Conservation (phyloP, 1,284 basidiomycete species). For the Anthracocystis setariae region DNA sequence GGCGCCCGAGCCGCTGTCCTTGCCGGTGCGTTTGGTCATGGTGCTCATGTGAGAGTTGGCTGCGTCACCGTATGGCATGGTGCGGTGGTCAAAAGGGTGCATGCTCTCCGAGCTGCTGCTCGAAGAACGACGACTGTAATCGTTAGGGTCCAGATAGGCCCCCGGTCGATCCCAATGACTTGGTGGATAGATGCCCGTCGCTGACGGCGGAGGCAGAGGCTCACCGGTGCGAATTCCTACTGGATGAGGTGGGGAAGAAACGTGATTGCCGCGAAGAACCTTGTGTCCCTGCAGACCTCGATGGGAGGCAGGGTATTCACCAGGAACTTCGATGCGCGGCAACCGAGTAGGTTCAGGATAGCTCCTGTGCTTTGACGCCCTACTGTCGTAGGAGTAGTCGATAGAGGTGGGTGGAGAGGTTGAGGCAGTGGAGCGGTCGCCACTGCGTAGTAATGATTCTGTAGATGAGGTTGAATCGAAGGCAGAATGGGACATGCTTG, state of each 20-base stretch:
- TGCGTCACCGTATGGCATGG: slow-evolving; percentile 36
- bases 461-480: slow-evolving; percentile 44
- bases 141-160: slow-evolving; percentile 31
- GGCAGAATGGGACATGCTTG: slow-evolving; percentile 38
- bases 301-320: slow-evolving; percentile 18
- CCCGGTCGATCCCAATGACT: slow-evolving; percentile 46
- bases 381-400: slow-evolving; percentile 34
- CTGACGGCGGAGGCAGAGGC: slow-evolving; percentile 34
- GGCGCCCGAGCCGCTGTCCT: slow-evolving; percentile 42
- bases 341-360: slow-evolving; percentile 23
- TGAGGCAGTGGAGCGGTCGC: slow-evolving; percentile 50
- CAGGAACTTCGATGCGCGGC: slow-evolving; percentile 44
- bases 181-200: slow-evolving; percentile 40
- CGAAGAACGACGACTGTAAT: slow-evolving; percentile 39
- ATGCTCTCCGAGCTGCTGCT: slow-evolving; percentile 38
- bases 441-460: slow-evolving; percentile 47
- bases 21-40: slow-evolving; percentile 28
- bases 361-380: slow-evolving; percentile 16
- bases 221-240: slow-evolving; percentile 30
- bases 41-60: slow-evolving; percentile 3
- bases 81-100: slow-evolving; percentile 27
- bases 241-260: slow-evolving; percentile 31
- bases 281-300: slow-evolving; percentile 45
- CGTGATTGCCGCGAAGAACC: slow-evolving; percentile 41
- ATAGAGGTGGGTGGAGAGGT: slow-evolving; percentile 46